Percentiles rank a stretch among this genome's conserved stretches.
Evolutionary conservation across 108 stramenopile species (phyloP).

Genomic region (Aurantiochytrium sp.): DNA sequence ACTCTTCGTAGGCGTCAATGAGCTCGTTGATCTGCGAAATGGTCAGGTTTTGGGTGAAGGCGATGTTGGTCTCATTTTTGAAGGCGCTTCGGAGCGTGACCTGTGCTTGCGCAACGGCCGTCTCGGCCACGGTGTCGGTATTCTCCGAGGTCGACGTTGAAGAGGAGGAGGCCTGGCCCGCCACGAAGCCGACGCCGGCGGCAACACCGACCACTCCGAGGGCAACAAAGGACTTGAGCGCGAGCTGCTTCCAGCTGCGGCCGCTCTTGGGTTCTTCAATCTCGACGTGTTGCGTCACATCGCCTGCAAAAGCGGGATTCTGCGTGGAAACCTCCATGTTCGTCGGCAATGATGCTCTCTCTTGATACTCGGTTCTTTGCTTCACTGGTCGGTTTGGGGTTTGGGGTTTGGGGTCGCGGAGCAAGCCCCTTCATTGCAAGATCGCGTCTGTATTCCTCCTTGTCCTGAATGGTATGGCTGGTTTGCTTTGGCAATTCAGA

Average conservation of each 20-base stretch:
- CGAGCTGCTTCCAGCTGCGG: neutral
- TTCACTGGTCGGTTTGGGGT: too few species aligned
- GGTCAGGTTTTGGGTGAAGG: neutral
- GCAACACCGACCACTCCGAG: neutral
- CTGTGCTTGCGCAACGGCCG: neutral
- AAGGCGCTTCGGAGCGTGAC: neutral
- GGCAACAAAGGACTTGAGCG: neutral
- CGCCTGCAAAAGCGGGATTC: too few species aligned
- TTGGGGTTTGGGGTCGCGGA: too few species aligned
- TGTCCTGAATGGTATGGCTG: too few species aligned
- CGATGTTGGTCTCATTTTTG: neutral
- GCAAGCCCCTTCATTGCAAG: too few species aligned
- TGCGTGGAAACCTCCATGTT: too few species aligned
- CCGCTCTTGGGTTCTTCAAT: neutral
- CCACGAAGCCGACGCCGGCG: neutral
- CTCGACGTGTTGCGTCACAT: too few species aligned
- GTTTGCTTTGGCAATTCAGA: too few species aligned
- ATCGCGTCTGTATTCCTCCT: too few species aligned
- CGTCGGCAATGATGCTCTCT: too few species aligned
- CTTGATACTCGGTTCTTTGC: too few species aligned
- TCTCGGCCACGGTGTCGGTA: neutral
- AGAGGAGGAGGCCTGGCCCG: neutral
- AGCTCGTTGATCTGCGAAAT: neutral
- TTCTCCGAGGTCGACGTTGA: neutral
- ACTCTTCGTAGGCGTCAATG: neutral